Base-by-base conservation (phyloP, 2,329 filamentous ascomycete species). In the Aspergillaceae sp. region DNA sequence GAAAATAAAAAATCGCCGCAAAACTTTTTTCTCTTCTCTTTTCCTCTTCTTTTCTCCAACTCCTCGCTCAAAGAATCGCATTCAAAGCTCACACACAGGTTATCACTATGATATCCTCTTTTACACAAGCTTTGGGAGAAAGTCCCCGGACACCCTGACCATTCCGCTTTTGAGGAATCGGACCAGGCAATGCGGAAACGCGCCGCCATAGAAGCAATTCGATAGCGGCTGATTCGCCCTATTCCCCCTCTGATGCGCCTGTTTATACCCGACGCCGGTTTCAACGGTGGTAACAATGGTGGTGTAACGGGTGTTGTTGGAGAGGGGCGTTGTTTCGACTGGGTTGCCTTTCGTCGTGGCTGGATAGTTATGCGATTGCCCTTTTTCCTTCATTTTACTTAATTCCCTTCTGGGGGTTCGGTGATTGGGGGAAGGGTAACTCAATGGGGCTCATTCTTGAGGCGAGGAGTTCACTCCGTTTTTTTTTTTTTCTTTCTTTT, bases 381-480 rank as follows among this genome's bases (percentile, higher is more conserved):
- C 73, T 65, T 72, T 51, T 54, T 50, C 40, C 50, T 49, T 57
- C 58, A 32, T 32, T 32, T 5, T 9, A 9, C 8, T 9, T 5
- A 3, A 5, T 9, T 6, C 30, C 8, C 30, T 5, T 32, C 5
- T 1, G 30, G 30, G 30, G 30, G 30, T 32, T 32, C 8, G 30
- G 8, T 32, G 30, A 6, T 5, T 32, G 30, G 47, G 54, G 54
- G 55, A 46, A 55, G 71, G 77, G 87, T 95, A 94, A 97, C 91
- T 95, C 90, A 89, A 97, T 94, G 91, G 91, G 91, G 91, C 91
- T 96, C 89, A 97, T 95, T 96, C 88, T 96, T 86, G 91, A 89
- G 79, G 86, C 90, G 89, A 95, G 88, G 86, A 85, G 86, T 78
- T 74, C 74, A 68, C 56, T 58, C 48, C 51, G 60, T 51, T 67